A percentile compares a stretch with the other conserved stretches of the same genome.
phyloP scores from a whole-genome alignment of 2,329 filamentous ascomycete species.

The Fusarium lateritium region DNA sequence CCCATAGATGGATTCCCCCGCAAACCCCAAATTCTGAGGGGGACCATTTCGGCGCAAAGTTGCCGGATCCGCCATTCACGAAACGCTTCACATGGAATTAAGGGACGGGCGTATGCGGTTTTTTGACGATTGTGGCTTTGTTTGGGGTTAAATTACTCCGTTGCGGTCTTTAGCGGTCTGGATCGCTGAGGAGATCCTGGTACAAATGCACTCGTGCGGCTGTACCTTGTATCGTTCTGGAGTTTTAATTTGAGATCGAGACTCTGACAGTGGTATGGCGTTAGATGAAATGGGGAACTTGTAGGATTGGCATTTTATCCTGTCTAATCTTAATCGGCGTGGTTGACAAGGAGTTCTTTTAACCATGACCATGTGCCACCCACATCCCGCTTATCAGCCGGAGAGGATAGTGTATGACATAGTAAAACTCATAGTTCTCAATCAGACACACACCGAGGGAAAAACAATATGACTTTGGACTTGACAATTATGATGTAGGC shows the following conservation, averaged over 20 bases:
- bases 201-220: background rate
- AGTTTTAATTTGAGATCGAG: background rate
- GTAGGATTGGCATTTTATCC: background rate
- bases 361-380: no score
- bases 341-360: no score
- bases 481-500: no score
- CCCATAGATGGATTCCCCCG: conserved; percentile 33
- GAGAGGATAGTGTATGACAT: no score
- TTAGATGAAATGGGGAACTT: no score
- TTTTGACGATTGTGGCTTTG: background rate
- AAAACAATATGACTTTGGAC: no score
- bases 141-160: background rate
- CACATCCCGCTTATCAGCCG: no score
- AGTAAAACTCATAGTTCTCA: no score
- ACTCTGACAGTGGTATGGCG: no score
- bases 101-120: background rate
- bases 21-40: conserved; percentile 30
- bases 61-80: conserved; percentile 12
- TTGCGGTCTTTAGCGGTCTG: background rate
- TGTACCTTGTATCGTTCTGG: conserved; percentile 8
- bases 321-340: background rate
- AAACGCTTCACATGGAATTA: background rate
- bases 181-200: background rate
- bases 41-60: conserved; percentile 6
- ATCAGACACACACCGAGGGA: no score